phyloP scores from a whole-genome alignment of 495 filamentous ascomycete genomes.

The Tricharina praecox region DNA sequence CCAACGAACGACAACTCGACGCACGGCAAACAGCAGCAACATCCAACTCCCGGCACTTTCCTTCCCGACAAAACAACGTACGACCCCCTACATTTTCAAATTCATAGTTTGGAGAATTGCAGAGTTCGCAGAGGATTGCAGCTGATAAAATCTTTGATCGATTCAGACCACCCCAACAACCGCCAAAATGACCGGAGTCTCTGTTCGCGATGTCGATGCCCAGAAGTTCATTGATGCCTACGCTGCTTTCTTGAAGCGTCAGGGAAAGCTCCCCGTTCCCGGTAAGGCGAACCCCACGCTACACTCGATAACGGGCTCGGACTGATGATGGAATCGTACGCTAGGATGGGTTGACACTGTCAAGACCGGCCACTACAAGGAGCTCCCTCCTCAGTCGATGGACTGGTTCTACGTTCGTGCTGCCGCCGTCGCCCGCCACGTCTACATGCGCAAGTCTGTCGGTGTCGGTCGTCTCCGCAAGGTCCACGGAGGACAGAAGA shows the following conservation, averaged over 20 bases:
- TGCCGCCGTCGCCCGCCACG: slow-evolving; percentile 85
- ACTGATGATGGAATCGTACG: neutral
- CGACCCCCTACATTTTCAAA: too few relatives aligned
- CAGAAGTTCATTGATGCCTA: slow-evolving; percentile 93
- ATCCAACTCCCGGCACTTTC: slow-evolving; percentile 1
- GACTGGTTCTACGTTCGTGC: slow-evolving; percentile 99
- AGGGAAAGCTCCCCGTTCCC: slow-evolving; percentile 94
- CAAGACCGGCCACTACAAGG: slow-evolving; percentile 89
- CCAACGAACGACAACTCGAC: slow-evolving; percentile 22
- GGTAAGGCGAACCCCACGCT: slow-evolving; percentile 49
- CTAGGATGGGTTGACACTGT: slow-evolving; percentile 96
- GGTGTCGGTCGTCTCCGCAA: slow-evolving; percentile 82
- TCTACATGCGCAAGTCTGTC: slow-evolving; percentile 98
- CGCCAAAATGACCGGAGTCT: slow-evolving; percentile 64
- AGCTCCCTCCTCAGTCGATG: slow-evolving; percentile 89
- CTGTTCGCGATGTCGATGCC: slow-evolving; percentile 82
- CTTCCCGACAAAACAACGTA: slow-evolving; percentile 1
- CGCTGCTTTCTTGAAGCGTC: slow-evolving; percentile 93
- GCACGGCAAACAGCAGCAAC: slow-evolving; percentile 28
- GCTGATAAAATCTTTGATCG: neutral
- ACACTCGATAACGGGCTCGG: too few relatives aligned
- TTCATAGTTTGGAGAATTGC: too few relatives aligned
- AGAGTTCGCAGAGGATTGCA: too few relatives aligned
- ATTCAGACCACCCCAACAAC: slow-evolving; percentile 1
- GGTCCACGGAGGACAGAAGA: slow-evolving; percentile 89